Evolutionary conservation across 805 yeast genomes (phyloP), one percentile per base, ranked within the genome.

Genomic region (Wickerhamomyces silvicola): DNA sequence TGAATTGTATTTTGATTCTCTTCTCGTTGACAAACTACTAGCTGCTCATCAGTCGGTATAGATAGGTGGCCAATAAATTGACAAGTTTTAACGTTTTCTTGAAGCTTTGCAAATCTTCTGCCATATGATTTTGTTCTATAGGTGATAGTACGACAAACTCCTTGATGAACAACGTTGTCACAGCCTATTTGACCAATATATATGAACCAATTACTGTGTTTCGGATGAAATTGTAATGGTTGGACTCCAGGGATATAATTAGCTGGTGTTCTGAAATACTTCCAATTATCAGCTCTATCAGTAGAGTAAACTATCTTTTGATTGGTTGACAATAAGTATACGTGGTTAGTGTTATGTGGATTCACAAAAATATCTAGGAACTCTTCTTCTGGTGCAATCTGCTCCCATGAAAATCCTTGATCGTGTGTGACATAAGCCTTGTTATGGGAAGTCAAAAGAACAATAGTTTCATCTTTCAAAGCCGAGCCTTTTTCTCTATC

Each of bases 41-140:
- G 54, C 32, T 79, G 65, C 22, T 66, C 65, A 34, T 69, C 60
- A 4, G 55, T 59, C 23, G 63, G 59, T 27, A 59, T 48, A 7
- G 64, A 62, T 29, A 83, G 66, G 19, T 69, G 62, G 10, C 78
- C 78, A n/a, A 75, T 77, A 54, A 74, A 90, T 31, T 72, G 72
- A 66, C 98, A 90, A 7, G 56, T 57, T 13, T 60, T 48, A 6
- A 75, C 81, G 40, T 73, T 63, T 7, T 70, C 70, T 16, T 64
- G 54, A 41, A 92, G 50, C 32, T 63, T 60, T 0, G 57, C 45
- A 66, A 87, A 92, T 5, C 68, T 55, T 18, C 56, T 45, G 15
- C 97, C 98, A 16, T 70, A 74, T 58, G 88, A 76, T 17, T 55
- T 59, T 2, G 95, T 79, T 35, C 73, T 60, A 43, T 66, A 80